Base-by-base conservation (phyloP, 2,329 filamentous ascomycete species). In the Knufia fluminis region DNA sequence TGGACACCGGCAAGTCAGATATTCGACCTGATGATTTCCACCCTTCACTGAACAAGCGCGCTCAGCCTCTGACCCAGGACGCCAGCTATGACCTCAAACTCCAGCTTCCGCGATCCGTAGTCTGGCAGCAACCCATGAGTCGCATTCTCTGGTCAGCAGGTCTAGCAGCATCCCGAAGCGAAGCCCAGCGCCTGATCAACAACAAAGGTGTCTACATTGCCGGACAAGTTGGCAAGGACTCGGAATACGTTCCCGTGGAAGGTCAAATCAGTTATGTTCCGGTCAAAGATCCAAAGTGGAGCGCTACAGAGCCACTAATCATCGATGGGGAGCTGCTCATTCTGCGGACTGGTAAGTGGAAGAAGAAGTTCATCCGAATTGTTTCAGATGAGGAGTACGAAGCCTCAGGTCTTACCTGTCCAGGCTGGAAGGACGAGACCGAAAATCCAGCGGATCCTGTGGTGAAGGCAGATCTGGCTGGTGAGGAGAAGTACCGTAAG, bases 341-440 rank as follows among this genome's bases (percentile, higher is more conserved):
- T 7, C 55, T 82, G 8, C 68, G 77, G 52, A 57, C 74, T 1
- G 79, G 79, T 6, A 83, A 83, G 59, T 79, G 75, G 70, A 80
- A 76, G 57, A 68, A 81, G 31, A 76, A 75, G 57, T 65, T 80
- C 19, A 69, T 81, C 24, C 70, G 72, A 40, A 69, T 82, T 36
- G 62, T 82, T 3, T 66, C 68, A 10, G 78, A 82, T 51, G 69
- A 72, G 31, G 69, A 77, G 19, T 80, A 74, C 55, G 67, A 70
- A 43, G 63, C 63, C 10, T 59, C 62, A 38, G 73, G 72, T 1
- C 61, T 74, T 17, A 66, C 63, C 12, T 72, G 67, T 33, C 74
- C 75, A 14, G 75, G 75, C 1, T 79, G 74, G 74, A 67, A 72
- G 48, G 66, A 67, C 47, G 51, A 56, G 32, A 31, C 20, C n/a